Evolutionary conservation across 2,329 filamentous ascomycete genomes (phyloP).

Genomic region (Clonostachys solani): DNA sequence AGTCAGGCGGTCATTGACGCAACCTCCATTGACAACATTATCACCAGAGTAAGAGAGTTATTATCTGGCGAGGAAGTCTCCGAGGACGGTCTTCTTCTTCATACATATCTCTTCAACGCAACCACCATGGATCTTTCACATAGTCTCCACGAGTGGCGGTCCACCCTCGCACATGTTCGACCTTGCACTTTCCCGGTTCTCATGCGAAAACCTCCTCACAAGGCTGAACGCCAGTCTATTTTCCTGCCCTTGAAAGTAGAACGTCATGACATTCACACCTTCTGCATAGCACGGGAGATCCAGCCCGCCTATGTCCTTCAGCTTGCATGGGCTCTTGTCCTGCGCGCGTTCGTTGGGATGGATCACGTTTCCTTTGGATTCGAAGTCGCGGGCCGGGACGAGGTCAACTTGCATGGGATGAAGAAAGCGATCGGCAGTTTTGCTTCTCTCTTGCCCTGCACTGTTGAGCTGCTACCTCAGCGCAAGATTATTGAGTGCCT

Average conservation of each 20-base stretch:
- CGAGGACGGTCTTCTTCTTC: constrained; percentile 11
- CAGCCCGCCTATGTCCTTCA: constrained; percentile 46
- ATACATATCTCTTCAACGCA: constrained; percentile 17
- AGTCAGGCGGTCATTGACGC: constrained; percentile 47
- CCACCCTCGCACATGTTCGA: constrained; percentile 26
- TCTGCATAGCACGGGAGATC: constrained; percentile 30
- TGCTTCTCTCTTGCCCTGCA: constrained; percentile 29
- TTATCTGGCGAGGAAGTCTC: constrained; percentile 23
- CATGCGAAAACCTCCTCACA: constrained; percentile 11
- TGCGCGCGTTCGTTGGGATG: constrained; percentile 48
- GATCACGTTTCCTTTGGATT: constrained; percentile 52
- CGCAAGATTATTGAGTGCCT: constrained; percentile 25
- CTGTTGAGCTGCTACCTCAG: constrained; percentile 20
- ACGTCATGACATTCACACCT: constrained; percentile 33
- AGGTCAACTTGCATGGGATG: constrained; percentile 33
- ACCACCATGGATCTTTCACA: constrained; percentile 16
- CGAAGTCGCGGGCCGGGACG: constrained; percentile 37
- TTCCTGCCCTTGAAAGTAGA: constrained; percentile 35
- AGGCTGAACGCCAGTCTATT: constrained; percentile 20
- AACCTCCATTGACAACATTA: neutral
- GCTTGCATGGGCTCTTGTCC: constrained; percentile 55
- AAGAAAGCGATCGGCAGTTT: constrained; percentile 41
- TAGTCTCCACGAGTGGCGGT: constrained; percentile 41
- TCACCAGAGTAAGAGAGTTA: constrained; percentile 1
- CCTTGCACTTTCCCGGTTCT: constrained; percentile 43